phyloP scores from a whole-genome alignment of 73 alveolate species.

The Stentor coeruleus region DNA sequence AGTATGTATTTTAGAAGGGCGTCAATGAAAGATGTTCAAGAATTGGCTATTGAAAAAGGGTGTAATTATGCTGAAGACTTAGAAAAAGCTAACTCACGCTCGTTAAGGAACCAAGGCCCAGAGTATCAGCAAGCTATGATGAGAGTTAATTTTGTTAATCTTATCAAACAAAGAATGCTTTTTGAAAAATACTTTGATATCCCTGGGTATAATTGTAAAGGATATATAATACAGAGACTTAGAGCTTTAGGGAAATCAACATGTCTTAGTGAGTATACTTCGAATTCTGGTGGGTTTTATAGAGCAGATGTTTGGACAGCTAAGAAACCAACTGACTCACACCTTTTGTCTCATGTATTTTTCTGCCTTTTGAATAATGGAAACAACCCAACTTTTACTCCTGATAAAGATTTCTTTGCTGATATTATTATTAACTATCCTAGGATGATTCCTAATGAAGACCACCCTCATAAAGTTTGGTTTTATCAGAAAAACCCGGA shows the following conservation, averaged over 20 bases:
- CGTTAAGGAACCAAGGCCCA: neutral
- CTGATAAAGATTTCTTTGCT: neutral
- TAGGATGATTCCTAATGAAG: neutral
- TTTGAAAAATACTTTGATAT: slow-evolving; percentile 17
- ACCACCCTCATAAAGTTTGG: neutral
- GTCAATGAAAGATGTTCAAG: neutral
- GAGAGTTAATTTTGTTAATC: neutral
- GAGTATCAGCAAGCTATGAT: neutral
- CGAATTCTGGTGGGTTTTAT: slow-evolving; percentile 7
- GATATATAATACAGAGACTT: slow-evolving; percentile 1
- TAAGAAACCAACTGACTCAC: slow-evolving; percentile 7
- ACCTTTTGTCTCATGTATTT: slow-evolving; percentile 7
- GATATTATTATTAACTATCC: slow-evolving; percentile 14
- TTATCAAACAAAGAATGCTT: neutral
- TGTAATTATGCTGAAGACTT: slow-evolving; percentile 11
- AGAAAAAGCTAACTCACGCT: neutral
- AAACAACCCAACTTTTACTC: slow-evolving; percentile 4
- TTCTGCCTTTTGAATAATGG: slow-evolving; percentile 9
- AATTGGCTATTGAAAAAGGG: slow-evolving; percentile 5
- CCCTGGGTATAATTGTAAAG: slow-evolving; percentile 15
- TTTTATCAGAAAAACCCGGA: slow-evolving; percentile 22
- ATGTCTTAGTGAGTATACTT: neutral
- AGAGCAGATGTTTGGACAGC: neutral
- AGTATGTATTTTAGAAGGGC: slow-evolving; percentile 3
- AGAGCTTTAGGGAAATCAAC: neutral